Base-by-base conservation (phyloP, 2,329 filamentous ascomycete species). In the Colletotrichum higginsianum region DNA sequence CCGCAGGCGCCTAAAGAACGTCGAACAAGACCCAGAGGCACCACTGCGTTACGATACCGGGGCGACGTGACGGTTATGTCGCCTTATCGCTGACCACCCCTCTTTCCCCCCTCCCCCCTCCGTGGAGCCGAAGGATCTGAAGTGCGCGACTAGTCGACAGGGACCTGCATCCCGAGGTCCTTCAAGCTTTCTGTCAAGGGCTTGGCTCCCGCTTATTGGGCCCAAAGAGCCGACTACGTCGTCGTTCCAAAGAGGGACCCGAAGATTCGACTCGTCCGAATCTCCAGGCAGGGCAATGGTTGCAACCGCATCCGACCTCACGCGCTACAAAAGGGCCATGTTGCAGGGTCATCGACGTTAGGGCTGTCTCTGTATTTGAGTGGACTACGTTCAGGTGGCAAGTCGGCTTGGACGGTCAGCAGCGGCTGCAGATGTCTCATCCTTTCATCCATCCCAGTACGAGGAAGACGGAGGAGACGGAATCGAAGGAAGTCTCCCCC, bases 1-100 rank as follows among this genome's bases (percentile, higher is more conserved):
- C 42, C 15, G 26, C 18, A 64, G 30, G 15, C 16, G 42, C 42
- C 11, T n/a, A 18, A 16, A 35, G 44, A 57, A 26, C n/a, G 21
- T 13, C 46, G 23, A 47, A 26, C 30, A 42, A 1, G 23, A n/a
- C 21, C 40, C 26, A 21, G 3, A 47, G 15, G 49, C 42, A 21
- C 30, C 42, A 21, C 42, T 40, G 30, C 4, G 6, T 4, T 23
- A 67, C 26, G 47, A 46, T 9, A 16, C 21, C 16, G 21, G 13
- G 3, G 26, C 11, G 8, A 2, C 40, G 12, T 47, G 46, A n/a
- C 40, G 5, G n/a, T 11, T 23, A 1, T 15, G 35, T 23, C 6
- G 66, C 35, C 66, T 68, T 64, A 64, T 68, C 52, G 66, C 66
- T 68, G 66, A 64, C 66, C 66, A 68, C 66, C 60, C 26, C 26